These are phyloP conservation scores for Lasiodiplodia theobromae DNA, from an alignment of 2,329 filamentous ascomycete species.

Conservation along the genomic window DNA sequence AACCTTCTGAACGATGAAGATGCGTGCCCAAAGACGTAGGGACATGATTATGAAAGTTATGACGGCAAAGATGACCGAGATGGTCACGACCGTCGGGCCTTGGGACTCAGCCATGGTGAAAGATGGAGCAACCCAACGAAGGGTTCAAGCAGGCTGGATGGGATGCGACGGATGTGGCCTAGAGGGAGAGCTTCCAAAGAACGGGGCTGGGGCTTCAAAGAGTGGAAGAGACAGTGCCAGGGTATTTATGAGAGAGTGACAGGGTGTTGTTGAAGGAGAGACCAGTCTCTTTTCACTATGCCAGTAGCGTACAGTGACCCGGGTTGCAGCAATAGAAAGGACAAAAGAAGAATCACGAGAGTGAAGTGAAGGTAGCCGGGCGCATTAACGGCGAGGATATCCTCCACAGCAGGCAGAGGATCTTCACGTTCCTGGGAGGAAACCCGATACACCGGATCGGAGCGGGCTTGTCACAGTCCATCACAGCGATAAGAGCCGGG, in stretches of 20 bases:
- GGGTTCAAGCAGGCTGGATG: conserved; percentile 8
- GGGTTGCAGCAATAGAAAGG: conserved; percentile 11
- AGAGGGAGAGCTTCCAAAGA: background rate
- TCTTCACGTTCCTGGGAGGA: conserved; percentile 21
- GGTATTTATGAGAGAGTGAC: conserved; percentile 12
- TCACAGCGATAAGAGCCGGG: conserved; percentile 18
- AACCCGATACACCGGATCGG: conserved; percentile 17
- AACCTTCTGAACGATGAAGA: conserved; percentile 46
- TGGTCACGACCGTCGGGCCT: conserved; percentile 37
- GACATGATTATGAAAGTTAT: conserved; percentile 48
- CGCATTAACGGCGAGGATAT: conserved; percentile 14
- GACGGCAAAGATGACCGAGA: conserved; percentile 48
- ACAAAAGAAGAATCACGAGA: conserved; percentile 15
- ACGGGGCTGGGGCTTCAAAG: background rate
- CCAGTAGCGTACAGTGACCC: conserved; percentile 9
- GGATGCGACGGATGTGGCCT: background rate
- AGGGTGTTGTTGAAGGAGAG: conserved; percentile 8
- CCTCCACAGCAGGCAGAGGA: conserved; percentile 19
- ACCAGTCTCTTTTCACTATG: conserved; percentile 1
- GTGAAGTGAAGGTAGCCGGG: conserved; percentile 4
- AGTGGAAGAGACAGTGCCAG: conserved; percentile 11
- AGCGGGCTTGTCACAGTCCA: conserved; percentile 23
- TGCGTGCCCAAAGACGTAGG: conserved; percentile 50
- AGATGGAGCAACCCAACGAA: conserved; percentile 15
- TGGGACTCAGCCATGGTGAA: conserved; percentile 28